Conservation (phyloP, 345 rosid genomes). For the Murraya paniculata region DNA sequence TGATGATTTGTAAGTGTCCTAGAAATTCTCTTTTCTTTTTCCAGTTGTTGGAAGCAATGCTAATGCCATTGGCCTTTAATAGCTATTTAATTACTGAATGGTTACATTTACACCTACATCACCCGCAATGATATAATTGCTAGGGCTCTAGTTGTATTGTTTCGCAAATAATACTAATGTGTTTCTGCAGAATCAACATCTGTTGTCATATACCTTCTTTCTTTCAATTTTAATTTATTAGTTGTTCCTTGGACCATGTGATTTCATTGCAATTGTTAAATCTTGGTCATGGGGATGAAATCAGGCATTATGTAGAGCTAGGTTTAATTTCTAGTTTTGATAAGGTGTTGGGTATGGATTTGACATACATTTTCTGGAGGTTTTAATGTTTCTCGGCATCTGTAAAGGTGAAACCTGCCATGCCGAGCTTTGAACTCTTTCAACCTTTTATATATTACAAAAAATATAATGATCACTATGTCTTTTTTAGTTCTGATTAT, state of each 20-base stretch:
- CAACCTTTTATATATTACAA: neutral
- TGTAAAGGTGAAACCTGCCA: neutral
- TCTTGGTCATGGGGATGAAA: neutral
- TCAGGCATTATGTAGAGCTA: neutral
- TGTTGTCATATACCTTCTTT: neutral
- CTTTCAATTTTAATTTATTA: neutral
- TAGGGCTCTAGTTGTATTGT: neutral
- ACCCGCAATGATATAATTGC: neutral
- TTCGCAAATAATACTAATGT: neutral
- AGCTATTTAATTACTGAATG: neutral
- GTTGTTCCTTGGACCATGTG: neutral
- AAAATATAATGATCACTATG: constrained; percentile 15
- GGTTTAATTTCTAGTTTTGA: neutral
- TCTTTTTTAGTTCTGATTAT: constrained; percentile 45
- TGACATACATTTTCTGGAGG: neutral
- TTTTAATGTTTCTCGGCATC: neutral
- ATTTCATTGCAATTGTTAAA: neutral
- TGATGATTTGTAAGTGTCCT: constrained; percentile 45
- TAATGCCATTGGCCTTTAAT: neutral
- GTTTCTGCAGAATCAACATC: neutral
- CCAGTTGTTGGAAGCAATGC: neutral
- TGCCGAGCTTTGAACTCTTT: neutral
- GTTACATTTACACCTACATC: neutral
- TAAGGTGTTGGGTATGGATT: neutral
- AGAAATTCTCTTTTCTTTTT: neutral